Evolutionary conservation across 129 eudicot species (phyloP), one percentile per base, ranked within the genome.

Genomic region (Escallonia rubra): DNA sequence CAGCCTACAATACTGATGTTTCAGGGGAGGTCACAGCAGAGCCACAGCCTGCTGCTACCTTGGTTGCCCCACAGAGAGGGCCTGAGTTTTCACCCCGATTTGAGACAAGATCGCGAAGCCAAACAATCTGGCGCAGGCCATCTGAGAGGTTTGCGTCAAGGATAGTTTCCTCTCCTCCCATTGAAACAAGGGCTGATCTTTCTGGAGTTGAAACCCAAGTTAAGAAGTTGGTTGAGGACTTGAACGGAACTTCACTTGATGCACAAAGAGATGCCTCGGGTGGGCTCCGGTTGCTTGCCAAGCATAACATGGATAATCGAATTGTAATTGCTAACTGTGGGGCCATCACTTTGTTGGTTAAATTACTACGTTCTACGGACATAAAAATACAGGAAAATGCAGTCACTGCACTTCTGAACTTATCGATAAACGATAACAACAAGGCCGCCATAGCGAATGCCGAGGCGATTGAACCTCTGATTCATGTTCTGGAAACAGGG

Each of bases 381-480:
- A 14, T 63, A 23, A 70, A 63, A 56, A 75, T 81, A 61, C 98
- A 92, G 71, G 98, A 89, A 84, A 78, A 86, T 70, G 82, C 98
- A 5, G 98, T 92, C 41, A 92, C 98, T 34, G 83, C 96, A 63
- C 96, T 92, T 67, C 82, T 88, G 41, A 92, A 92, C 79, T 76
- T 92, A 57, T 92, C 98, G 2, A 88, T 92, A 23, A 92, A 86
- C 34, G 95, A 83, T 50, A 92, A 86, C 78, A 92, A 92, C 86
- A 92, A 89, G 74, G 47, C 80, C 45, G 82, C 87, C 7, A 92
- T 92, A 15, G 95, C 80, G 14, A 88, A 86, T 57, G 95, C 91
- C 2, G 84, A 75, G 39, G 95, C 98, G 40, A 92, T 92, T 43
- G 91, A 89, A 61, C 95, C 96, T 43, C 69, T 92, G 72, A 92